Conservation (phyloP, 1,284 basidiomycete genomes). For the Trichosporon inkin region DNA sequence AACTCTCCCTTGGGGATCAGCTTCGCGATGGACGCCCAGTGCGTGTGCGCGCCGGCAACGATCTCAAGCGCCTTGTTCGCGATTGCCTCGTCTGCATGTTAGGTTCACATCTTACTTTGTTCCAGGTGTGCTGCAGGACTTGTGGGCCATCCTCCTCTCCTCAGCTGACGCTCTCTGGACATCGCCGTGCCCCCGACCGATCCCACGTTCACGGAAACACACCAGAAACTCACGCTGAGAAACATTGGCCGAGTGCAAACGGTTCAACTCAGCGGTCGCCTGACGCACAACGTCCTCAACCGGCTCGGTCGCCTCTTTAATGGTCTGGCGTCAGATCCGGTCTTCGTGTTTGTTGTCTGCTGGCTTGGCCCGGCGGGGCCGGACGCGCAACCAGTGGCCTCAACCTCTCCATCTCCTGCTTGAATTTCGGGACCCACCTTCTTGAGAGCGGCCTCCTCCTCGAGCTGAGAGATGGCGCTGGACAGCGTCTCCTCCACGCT, state of each 20-base stretch:
- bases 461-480: constrained; percentile 42
- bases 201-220: too few relatives aligned
- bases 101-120: neutral
- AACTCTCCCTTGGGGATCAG: constrained; percentile 48
- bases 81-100: constrained; percentile 36
- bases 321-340: constrained; percentile 25
- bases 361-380: neutral
- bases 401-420: neutral
- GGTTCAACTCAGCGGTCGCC: constrained; percentile 45
- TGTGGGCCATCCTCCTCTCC: too few relatives aligned
- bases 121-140: too few relatives aligned
- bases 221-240: constrained; percentile 43
- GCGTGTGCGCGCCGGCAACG: constrained; percentile 28
- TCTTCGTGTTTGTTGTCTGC: neutral
- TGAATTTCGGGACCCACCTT: constrained; percentile 44
- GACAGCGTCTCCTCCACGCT: constrained; percentile 31
- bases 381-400: neutral
- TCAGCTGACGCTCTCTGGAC: too few relatives aligned
- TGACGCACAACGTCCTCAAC: constrained; percentile 42
- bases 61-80: constrained; percentile 38
- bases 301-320: constrained; percentile 47
- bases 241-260: constrained; percentile 40
- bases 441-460: constrained; percentile 44
- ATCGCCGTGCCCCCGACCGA: too few relatives aligned
- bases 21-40: constrained; percentile 39